A percentile compares a stretch with the other conserved stretches of the same genome.
These are phyloP conservation scores for Xerocomellus amylosporus DNA, from an alignment of 768 basidiomycete genomes.

Conservation along the genomic window DNA sequence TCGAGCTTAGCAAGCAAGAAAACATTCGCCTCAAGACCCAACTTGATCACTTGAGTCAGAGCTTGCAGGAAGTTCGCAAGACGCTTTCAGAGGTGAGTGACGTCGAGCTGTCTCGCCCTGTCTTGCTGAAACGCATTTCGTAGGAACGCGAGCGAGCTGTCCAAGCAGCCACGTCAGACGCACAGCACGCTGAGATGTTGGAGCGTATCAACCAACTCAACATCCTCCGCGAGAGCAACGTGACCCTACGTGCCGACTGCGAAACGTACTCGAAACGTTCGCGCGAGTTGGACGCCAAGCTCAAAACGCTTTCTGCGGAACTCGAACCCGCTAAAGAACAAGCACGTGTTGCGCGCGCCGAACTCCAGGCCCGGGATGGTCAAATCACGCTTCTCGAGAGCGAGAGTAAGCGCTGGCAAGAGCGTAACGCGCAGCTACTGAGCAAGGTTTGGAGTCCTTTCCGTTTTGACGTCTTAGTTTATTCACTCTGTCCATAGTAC, in stretches of 20 bases:
- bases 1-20: conserved; percentile 78
- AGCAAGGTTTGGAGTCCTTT: conserved; percentile 56
- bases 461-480: not conserved
- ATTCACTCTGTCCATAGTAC: conserved; percentile 46
- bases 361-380: conserved; percentile 64
- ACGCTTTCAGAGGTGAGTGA: conserved; percentile 65
- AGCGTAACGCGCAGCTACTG: conserved; percentile 75
- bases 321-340: conserved; percentile 76
- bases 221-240: conserved; percentile 83
- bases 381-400: conserved; percentile 71
- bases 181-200: conserved; percentile 80
- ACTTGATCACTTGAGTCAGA: conserved; percentile 68
- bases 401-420: conserved; percentile 81
- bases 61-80: conserved; percentile 64
- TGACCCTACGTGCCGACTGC: conserved; percentile 74
- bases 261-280: conserved; percentile 69
- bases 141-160: conserved; percentile 83
- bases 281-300: conserved; percentile 61
- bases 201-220: conserved; percentile 87
- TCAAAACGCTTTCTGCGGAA: conserved; percentile 56
- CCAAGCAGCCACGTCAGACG: conserved; percentile 64
- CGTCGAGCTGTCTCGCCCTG: not conserved
- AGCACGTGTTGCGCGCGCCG: conserved; percentile 62
- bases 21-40: conserved; percentile 70
- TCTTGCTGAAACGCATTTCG: not conserved